Evolutionary conservation across 495 filamentous ascomycete genomes (phyloP), one percentile per base, ranked within the genome.

Genomic region (Podospora fimiseda): DNA sequence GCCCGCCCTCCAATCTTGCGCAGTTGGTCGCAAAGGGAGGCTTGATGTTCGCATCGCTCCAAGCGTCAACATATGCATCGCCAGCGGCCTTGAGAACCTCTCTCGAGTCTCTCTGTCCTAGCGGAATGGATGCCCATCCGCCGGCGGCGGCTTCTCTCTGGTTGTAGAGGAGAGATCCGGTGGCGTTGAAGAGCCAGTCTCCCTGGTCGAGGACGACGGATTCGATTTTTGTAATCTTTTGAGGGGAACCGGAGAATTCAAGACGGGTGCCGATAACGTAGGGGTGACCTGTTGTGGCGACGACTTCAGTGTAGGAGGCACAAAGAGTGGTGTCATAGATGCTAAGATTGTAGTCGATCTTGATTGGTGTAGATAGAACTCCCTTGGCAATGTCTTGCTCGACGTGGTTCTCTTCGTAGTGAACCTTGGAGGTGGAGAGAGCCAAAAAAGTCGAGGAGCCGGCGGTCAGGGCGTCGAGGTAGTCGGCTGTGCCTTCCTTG

Each of bases 241-340:
- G 27, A 41, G 51, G 21, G 37, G 19, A 18, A 23, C 55, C 59
- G 19, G 68, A 24, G 14, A 47, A 47, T 15, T 20, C 44, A 20
- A 69, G 62, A 9, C 60, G 69, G 52, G 67, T 66, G 56, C 57
- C 61, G 63, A 70, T 74, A 1, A 73, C 60, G 56, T 73, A 67
- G 19, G 69, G 55, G 49, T 62, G 50, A 43, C 53, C 19, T 42
- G 55, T 23, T 36, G 68, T 63, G 9, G 74, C 68, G 9, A 71
- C 58, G 53, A 77, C 57, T 56, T 79, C 75, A 39, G 66, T 73
- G 64, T 71, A 75, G 33, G 73, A 66, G 7, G 72, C 71, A 65
- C 74, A 79, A 42, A 61, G 56, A 9, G 56, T 60, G 9, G 66
- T 69, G 61, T 79, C 75, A 68, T 67, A 61, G 40, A 71, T 59